Percentiles rank a stretch among this genome's conserved stretches.
Evolutionary conservation across 352 stramenopile species (phyloP).

Genomic region (Discostella stelligera): DNA sequence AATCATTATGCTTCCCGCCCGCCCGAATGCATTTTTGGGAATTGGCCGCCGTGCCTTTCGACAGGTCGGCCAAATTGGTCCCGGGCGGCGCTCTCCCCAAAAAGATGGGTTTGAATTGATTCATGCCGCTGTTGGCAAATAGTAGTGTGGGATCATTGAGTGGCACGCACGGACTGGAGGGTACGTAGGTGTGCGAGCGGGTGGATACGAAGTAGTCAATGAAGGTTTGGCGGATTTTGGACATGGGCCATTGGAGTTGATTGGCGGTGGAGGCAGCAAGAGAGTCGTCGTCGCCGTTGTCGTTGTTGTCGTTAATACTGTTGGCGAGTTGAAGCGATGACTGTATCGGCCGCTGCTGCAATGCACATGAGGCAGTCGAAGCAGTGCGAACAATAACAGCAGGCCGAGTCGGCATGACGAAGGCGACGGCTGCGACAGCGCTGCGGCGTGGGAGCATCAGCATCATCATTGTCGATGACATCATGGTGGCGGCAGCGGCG

Average conservation of each 20-base stretch:
- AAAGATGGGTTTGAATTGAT: conserved; percentile 90
- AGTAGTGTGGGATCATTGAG: conserved; percentile 92
- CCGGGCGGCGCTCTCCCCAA: conserved; percentile 88
- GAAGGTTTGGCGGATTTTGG: conserved; percentile 95
- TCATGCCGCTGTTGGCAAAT: conserved; percentile 97
- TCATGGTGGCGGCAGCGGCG: too few species aligned
- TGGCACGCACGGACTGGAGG: conserved; percentile 92
- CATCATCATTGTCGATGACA: too few species aligned
- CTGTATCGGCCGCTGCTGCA: too few species aligned
- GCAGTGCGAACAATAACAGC: too few species aligned
- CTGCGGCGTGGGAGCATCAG: too few species aligned
- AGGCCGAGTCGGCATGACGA: too few species aligned
- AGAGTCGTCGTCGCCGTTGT: not conserved
- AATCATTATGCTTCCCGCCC: conserved; percentile 97
- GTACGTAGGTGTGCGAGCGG: conserved; percentile 90
- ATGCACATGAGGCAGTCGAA: too few species aligned
- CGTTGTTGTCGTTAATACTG: too few species aligned
- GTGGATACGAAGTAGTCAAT: conserved; percentile 96
- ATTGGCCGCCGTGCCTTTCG: conserved; percentile 85
- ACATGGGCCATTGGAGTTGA: conserved; percentile 88
- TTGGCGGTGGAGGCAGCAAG: conserved; percentile 20
- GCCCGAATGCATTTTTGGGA: conserved; percentile 96
- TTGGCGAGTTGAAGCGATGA: too few species aligned
- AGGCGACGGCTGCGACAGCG: too few species aligned
- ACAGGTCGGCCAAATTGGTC: conserved; percentile 84